Base-by-base conservation (phyloP, 495 filamentous ascomycete genomes). In the Hapsidospora chrysogenum region DNA sequence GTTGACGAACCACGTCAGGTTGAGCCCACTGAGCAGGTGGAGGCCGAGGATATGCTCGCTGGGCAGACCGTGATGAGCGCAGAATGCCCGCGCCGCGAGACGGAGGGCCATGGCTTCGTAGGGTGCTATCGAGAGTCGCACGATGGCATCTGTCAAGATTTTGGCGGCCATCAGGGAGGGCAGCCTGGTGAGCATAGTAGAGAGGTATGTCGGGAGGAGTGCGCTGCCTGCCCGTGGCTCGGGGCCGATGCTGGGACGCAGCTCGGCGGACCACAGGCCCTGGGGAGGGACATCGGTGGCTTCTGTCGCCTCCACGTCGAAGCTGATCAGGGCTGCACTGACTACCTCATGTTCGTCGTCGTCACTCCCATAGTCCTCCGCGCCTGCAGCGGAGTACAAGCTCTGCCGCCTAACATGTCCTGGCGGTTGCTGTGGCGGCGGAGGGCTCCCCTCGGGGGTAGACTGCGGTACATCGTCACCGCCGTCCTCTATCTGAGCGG, bases 251-350 rank as follows among this genome's bases (percentile, higher is more conserved):
- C 55, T 66, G n/a, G 61, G 61, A 7, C 66, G 55, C 10, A 72
- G 52, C 37, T 72, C 67, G 25, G 67, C 67, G n/a, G 66, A 64
- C 67, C 67, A 72, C 3, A 60, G 43, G n/a, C 61, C 64, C 1
- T 47, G 42, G 3, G 58, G 55, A n/a, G n/a, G n/a, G 9, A 50
- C 51, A 20, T 54, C 57, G 15, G 49, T 52, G 1, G 55, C 48
- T 29, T 67, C 62, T 27, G 56, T 60, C 6, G 64, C 54, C 33
- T 70, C 66, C 18, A 72, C 65, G 43, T 72, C 67, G 31, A 72
- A 70, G 36, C 60, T 68, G n/a, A 72, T 69, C 1, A 72, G 43
- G 0, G 66, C 68, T 3, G 63, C 53, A 35, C 60, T 63, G 14
- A 63, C 46, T 16, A 60, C 42, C 20, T 70, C 64, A 13, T 46